Conservation (phyloP, 257 asterid genomes). For the Salvia miltiorrhiza region DNA sequence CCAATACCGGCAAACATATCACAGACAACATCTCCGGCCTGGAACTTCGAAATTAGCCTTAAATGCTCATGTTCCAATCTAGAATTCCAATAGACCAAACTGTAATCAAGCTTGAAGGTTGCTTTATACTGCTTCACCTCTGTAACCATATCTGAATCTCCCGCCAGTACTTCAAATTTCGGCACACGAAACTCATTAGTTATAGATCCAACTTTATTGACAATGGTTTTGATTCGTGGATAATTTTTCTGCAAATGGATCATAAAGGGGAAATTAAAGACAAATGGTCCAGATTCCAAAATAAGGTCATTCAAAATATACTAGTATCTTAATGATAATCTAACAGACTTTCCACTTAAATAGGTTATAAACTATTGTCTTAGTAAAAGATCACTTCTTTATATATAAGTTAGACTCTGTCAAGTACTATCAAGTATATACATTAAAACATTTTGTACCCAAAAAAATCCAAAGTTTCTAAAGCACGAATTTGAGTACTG, state of each 20-base stretch:
- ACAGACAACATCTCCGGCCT: conserved; percentile 65
- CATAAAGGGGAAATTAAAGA: conserved; percentile 1
- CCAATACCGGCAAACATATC: conserved; percentile 98
- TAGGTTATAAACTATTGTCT: neutral
- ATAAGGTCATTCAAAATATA: conserved; percentile 4
- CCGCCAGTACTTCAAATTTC: conserved; percentile 84
- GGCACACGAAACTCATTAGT: conserved; percentile 93
- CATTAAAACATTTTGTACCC: neutral
- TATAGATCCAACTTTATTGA: conserved; percentile 86
- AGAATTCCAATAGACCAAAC: conserved; percentile 96
- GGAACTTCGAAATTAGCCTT: conserved; percentile 70
- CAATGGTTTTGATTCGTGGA: conserved; percentile 85
- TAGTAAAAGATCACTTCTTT: neutral
- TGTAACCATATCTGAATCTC: conserved; percentile 80
- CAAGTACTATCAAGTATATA: neutral
- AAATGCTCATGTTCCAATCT: conserved; percentile 94
- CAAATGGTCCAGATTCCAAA: neutral
- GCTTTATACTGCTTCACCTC: conserved; percentile 90
- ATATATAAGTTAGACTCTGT: neutral
- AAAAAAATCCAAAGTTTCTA: conserved; percentile 5
- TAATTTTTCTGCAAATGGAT: conserved; percentile 65
- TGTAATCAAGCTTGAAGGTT: conserved; percentile 87
- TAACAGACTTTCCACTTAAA: neutral
- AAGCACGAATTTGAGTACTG: conserved; percentile 5
- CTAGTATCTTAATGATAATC: neutral